Conservation (phyloP, 2,329 filamentous ascomycete species). For the Helotiales sp. region DNA sequence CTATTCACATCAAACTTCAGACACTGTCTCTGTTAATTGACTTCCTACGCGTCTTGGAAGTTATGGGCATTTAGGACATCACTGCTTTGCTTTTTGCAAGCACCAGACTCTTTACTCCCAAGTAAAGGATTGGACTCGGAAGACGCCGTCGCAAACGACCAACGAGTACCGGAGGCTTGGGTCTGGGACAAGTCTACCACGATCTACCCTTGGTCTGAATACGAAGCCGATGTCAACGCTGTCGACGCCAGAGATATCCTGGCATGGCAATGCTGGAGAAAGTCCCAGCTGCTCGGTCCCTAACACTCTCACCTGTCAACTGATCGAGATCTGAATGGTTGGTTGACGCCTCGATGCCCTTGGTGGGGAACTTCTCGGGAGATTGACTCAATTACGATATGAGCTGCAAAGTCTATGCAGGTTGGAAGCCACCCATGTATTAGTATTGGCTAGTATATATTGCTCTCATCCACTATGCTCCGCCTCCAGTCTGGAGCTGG, state of each 20-base stretch:
- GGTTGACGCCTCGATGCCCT: neutral
- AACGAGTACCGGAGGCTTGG: neutral
- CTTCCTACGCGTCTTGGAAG: too few species aligned
- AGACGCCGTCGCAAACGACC: neutral
- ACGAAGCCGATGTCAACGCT: neutral
- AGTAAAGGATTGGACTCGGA: neutral
- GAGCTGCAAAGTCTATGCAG: neutral
- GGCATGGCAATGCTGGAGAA: neutral
- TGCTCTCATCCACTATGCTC: neutral
- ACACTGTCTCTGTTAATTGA: too few species aligned
- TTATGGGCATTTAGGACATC: too few species aligned
- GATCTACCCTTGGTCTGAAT: neutral
- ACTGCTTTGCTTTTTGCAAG: neutral
- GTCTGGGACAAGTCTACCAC: neutral
- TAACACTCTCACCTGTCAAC: neutral
- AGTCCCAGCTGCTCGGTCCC: neutral
- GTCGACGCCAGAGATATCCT: neutral
- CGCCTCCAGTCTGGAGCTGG: too few species aligned
- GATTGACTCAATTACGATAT: neutral
- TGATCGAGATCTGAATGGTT: neutral
- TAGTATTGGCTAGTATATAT: neutral
- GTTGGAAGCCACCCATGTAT: neutral
- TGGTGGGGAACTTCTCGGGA: neutral
- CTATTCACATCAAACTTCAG: too few species aligned
- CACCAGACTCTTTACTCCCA: neutral